Percentiles rank a stretch among this genome's conserved stretches.
Conservation (phyloP, 805 yeast species). For the Tetrapisispora taiwanensis region DNA sequence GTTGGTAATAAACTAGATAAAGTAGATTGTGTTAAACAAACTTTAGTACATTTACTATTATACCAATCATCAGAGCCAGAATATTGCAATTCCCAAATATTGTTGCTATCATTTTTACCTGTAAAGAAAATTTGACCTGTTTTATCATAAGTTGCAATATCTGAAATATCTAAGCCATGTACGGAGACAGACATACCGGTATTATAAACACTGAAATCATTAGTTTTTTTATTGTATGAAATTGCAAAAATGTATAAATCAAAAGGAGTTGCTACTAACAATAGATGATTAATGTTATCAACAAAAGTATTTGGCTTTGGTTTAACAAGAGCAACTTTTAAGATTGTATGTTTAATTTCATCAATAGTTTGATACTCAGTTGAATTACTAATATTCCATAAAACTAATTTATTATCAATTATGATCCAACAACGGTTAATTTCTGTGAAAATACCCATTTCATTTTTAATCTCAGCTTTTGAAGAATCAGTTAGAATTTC, state of each 20-base stretch:
- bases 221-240: slow-evolving; percentile 36
- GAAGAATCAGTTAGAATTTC: slow-evolving; percentile 64
- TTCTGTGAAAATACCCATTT: slow-evolving; percentile 77
- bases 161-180: slow-evolving; percentile 65
- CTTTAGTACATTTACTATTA: slow-evolving; percentile 69
- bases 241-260: slow-evolving; percentile 72
- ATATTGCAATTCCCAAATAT: slow-evolving; percentile 83
- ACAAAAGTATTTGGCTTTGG: slow-evolving; percentile 79
- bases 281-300: slow-evolving; percentile 58
- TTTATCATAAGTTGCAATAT: slow-evolving; percentile 45
- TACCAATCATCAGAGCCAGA: slow-evolving; percentile 81
- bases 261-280: slow-evolving; percentile 70
- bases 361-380: slow-evolving; percentile 72
- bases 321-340: slow-evolving; percentile 63
- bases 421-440: slow-evolving; percentile 79
- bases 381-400: slow-evolving; percentile 69
- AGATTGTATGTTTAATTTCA: slow-evolving; percentile 66
- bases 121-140: slow-evolving; percentile 78
- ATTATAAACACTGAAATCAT: slow-evolving; percentile 59
- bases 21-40: slow-evolving; percentile 66
- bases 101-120: slow-evolving; percentile 66
- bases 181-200: slow-evolving; percentile 74
- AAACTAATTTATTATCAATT: slow-evolving; percentile 65
- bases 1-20: slow-evolving; percentile 44
- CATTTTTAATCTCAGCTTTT: slow-evolving; percentile 52